Conservation (phyloP, 2,329 filamentous ascomycete species). For the Penicillium frequentans region DNA sequence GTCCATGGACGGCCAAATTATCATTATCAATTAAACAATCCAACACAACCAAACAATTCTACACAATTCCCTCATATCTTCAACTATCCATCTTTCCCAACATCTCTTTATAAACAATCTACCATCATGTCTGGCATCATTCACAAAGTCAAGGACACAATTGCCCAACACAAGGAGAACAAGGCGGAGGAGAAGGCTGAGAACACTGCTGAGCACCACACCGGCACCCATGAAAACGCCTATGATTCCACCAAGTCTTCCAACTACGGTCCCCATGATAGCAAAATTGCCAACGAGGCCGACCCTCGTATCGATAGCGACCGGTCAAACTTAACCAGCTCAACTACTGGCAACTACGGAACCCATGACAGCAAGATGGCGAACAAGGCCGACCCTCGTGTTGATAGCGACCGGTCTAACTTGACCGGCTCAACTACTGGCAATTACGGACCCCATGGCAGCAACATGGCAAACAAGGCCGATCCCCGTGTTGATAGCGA, state of each 20-base stretch:
- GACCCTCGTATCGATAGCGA: constrained; percentile 20
- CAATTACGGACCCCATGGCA: constrained; percentile 17
- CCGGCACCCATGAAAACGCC: constrained; percentile 5
- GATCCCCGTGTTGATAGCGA: constrained; percentile 20
- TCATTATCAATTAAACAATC: background rate
- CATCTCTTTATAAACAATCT: background rate
- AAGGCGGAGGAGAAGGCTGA: background rate
- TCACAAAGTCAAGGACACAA: constrained; percentile 20
- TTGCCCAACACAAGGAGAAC: constrained; percentile 14
- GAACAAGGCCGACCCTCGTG: constrained; percentile 19
- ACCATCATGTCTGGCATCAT: constrained; percentile 18
- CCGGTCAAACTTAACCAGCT: constrained; percentile 1
- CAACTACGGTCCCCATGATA: constrained; percentile 17
- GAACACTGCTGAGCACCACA: background rate
- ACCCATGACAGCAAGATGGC: constrained; percentile 17
- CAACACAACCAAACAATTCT: too few species aligned
- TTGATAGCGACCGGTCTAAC: too few species aligned
- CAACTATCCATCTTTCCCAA: background rate
- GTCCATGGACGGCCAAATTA: background rate
- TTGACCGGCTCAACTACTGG: too few species aligned
- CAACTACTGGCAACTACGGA: constrained; percentile 9
- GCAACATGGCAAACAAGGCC: constrained; percentile 11
- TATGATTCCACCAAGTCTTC: constrained; percentile 11
- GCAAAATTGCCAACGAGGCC: constrained; percentile 11
- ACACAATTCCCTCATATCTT: background rate